Percentiles rank a stretch among this genome's conserved stretches.
phyloP scores from a whole-genome alignment of 176 grass and related monocot species.

The Alopecurus myosuroides region DNA sequence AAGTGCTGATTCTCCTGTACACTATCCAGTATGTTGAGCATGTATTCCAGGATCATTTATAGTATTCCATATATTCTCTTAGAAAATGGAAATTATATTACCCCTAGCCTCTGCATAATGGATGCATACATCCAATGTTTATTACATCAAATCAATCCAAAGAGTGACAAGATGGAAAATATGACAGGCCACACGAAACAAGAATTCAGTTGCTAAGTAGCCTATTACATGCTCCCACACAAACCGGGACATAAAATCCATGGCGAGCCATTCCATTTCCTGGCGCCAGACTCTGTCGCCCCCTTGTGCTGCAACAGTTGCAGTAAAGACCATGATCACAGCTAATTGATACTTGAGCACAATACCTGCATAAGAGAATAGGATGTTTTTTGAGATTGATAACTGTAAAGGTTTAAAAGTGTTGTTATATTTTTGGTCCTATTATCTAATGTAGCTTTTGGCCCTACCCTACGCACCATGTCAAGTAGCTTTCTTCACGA shows the following conservation, averaged over 20 bases:
- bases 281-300: neutral
- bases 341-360: neutral
- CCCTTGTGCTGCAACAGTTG: neutral
- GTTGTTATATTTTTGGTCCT: neutral
- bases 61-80: neutral
- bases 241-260: neutral
- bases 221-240: neutral
- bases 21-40: neutral
- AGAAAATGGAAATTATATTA: neutral
- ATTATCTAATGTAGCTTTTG: neutral
- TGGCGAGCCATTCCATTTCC: neutral
- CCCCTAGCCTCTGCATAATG: neutral
- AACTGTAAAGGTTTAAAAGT: neutral
- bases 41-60: neutral
- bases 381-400: neutral
- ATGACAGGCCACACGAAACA: neutral
- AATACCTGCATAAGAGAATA: neutral
- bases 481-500: neutral
- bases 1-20: neutral
- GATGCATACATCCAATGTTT: neutral
- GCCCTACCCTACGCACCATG: neutral
- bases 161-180: neutral
- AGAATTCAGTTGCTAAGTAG: neutral
- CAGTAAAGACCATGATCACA: neutral
- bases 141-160: neutral